Evolutionary conservation across 1,284 basidiomycete genomes (phyloP).

Genomic region (Cutaneotrichosporon dermatis): DNA sequence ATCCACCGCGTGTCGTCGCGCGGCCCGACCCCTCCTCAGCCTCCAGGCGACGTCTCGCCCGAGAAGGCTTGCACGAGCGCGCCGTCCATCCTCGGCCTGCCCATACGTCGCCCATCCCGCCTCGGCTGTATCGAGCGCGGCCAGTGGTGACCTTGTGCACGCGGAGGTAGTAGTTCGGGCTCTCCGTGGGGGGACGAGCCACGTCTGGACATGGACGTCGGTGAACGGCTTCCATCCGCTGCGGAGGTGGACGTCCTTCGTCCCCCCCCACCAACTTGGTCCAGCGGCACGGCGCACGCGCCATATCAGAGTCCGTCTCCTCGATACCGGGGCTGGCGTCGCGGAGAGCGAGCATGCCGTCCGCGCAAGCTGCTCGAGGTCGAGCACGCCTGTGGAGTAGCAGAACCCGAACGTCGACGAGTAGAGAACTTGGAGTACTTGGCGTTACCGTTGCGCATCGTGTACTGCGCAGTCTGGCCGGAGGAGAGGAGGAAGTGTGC

Average conservation of each 20-base stretch:
- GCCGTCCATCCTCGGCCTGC: slow-evolving; percentile 60
- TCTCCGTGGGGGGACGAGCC: slow-evolving; percentile 62
- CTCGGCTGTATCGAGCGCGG: slow-evolving; percentile 59
- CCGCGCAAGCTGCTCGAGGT: slow-evolving; percentile 67
- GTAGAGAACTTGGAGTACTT: slow-evolving; percentile 76
- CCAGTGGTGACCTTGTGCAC: slow-evolving; percentile 61
- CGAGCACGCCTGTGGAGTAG: slow-evolving; percentile 63
- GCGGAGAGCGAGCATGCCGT: slow-evolving; percentile 64
- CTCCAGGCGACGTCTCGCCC: slow-evolving; percentile 37
- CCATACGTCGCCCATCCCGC: slow-evolving; percentile 69
- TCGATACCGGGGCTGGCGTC: slow-evolving; percentile 52
- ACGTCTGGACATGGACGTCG: slow-evolving; percentile 68
- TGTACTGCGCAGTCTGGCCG: slow-evolving; percentile 72
- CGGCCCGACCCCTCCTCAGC: slow-evolving; percentile 51
- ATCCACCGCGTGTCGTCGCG: slow-evolving; percentile 60
- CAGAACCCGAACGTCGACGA: slow-evolving; percentile 70
- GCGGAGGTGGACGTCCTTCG: slow-evolving; percentile 55
- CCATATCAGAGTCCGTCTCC: slow-evolving; percentile 54
- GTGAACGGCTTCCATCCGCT: slow-evolving; percentile 70
- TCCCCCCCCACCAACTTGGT: slow-evolving; percentile 56
- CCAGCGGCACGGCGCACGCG: slow-evolving; percentile 60
- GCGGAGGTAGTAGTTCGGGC: slow-evolving; percentile 65
- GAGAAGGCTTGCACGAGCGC: slow-evolving; percentile 52
- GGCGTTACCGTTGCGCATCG: slow-evolving; percentile 68
- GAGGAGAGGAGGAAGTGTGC: slow-evolving; percentile 70